phyloP scores from a whole-genome alignment of 495 filamentous ascomycete genomes.

The Amniculicola lignicola region DNA sequence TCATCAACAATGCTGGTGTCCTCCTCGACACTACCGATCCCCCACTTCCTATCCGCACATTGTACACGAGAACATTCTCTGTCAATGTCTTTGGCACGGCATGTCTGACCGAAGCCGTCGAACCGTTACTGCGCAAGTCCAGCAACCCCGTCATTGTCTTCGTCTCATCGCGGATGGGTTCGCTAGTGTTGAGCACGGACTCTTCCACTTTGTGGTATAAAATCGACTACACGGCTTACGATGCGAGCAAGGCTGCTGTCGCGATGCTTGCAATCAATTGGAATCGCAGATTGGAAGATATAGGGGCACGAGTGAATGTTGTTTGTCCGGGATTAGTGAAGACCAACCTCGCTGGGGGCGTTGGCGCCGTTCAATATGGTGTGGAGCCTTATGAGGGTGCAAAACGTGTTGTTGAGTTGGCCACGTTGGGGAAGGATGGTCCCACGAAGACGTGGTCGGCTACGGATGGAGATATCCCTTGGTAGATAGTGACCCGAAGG shows the following conservation, averaged over 20 bases:
- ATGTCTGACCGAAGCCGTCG: conserved; percentile 15
- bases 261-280: conserved; percentile 20
- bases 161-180: conserved; percentile 14
- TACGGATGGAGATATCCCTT: conserved; percentile 1
- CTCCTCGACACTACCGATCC: neutral
- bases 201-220: conserved; percentile 2
- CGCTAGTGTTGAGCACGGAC: neutral
- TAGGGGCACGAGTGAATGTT: conserved; percentile 7
- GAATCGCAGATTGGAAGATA: neutral
- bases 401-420: conserved; percentile 11
- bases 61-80: conserved; percentile 9
- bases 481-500: neutral
- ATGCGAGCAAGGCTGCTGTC: conserved; percentile 19
- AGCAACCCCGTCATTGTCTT: neutral
- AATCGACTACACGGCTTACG: conserved; percentile 20
- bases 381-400: neutral
- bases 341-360: conserved; percentile 7
- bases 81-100: conserved; percentile 24
- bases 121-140: conserved; percentile 21
- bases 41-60: neutral
- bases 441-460: conserved; percentile 9
- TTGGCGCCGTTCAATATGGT: neutral
- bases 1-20: conserved; percentile 28
- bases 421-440: neutral
- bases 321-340: conserved; percentile 13